Conservation (phyloP, 108 stramenopile genomes). For the Cyclotella choctawhatcheeana region DNA sequence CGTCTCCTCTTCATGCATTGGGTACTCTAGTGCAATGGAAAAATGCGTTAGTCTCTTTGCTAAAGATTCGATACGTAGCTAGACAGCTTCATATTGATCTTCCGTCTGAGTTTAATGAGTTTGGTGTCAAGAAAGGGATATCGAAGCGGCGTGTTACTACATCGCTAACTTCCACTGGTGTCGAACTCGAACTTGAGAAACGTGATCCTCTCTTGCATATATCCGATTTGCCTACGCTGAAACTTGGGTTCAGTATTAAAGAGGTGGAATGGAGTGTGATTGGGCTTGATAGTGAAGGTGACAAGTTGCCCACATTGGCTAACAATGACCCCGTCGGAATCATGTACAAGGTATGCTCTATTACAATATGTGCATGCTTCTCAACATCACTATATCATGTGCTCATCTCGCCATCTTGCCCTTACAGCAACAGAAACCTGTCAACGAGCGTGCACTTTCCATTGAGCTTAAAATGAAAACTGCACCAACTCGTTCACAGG, state of each 20-base stretch:
- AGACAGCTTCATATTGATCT: no score
- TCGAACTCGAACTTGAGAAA: constrained; percentile 17
- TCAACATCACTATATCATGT: neutral
- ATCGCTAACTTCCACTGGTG: constrained; percentile 14
- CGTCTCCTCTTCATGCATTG: constrained; percentile 26
- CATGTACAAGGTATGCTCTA: constrained; percentile 31
- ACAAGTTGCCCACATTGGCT: constrained; percentile 16
- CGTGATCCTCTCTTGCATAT: constrained; percentile 13
- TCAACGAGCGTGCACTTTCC: constrained; percentile 10
- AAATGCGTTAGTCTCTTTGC: no score
- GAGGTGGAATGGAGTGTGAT: constrained; percentile 38
- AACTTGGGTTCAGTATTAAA: constrained; percentile 8
- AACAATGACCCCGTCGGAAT: constrained; percentile 30
- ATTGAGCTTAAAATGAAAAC: constrained; percentile 11
- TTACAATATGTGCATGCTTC: neutral
- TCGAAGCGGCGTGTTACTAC: neutral
- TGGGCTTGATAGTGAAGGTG: neutral
- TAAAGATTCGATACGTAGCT: no score
- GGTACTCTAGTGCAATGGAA: constrained; percentile 34
- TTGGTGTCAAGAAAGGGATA: no score
- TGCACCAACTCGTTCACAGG: constrained; percentile 21
- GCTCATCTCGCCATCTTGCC: neutral
- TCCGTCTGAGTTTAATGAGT: no score
- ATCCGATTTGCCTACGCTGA: constrained; percentile 14
- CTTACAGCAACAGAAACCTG: neutral